Base-by-base conservation (phyloP, 805 yeast genomes). In the Candida dajiaensis region DNA sequence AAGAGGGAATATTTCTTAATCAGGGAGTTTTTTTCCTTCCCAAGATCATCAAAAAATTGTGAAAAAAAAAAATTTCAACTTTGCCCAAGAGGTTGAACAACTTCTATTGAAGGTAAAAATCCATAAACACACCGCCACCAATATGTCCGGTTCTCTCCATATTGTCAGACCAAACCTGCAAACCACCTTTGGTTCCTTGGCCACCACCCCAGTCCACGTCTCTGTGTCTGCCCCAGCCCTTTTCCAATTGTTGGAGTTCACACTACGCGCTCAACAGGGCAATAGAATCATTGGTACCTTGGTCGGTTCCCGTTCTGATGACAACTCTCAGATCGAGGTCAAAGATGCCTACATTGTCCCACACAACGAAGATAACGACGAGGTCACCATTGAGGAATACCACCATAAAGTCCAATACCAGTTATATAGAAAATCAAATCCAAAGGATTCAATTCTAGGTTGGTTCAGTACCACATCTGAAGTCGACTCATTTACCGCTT, bases 271-370 rank as follows among this genome's bases (percentile, higher is more conserved):
- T 42, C 79, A 69, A 65, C 72, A 71, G 62, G 77, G 76, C 52
- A 69, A 71, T 53, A 76, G 94, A 64, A 78, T 84, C 50, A 81
- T 89, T 55, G 96, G 96, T 50, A 85, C 95, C 13, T 73, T 89
- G 49, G 71, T 89, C 41, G 96, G 96, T 29, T 67, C 76, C 41
- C 77, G 95, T 64, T 83, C 90, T 22, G 95, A 88, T 50, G 96
- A 88, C 62, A 95, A 95, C 13, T 69, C 78, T 16, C 84, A 77
- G 57, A 73, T 85, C 40, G 92, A 83, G 57, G 71, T 89, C 57
- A 77, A 80, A 61, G 85, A 80, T 51, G 85, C 89, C 18, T 89
- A 83, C 66, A 76, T 87, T 63, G 94, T 89, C 47, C 94, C 95
- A 40, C 87, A 87, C 59, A 72, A 70, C 42, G 95, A 85, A 62